Conservation (phyloP, 768 basidiomycete species). For the Candolleomyces efflorescens region DNA sequence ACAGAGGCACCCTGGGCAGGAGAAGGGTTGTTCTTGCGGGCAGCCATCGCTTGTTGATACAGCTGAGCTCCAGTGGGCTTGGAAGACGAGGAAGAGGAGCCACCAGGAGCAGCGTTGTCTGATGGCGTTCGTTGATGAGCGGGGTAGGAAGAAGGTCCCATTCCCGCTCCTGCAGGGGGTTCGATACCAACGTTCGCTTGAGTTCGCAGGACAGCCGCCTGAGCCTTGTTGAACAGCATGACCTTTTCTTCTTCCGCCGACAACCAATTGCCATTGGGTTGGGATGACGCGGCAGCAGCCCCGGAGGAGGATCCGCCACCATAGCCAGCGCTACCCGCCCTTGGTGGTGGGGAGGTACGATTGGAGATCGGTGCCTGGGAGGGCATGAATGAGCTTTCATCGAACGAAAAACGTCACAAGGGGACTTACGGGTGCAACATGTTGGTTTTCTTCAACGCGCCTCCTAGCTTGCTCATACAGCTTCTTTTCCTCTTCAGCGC, state of each 20-base stretch:
- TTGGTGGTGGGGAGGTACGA: slow-evolving; percentile 15
- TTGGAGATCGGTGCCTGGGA: slow-evolving; percentile 19
- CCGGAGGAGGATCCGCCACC: neutral
- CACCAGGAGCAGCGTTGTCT: neutral
- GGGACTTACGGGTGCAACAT: slow-evolving; percentile 30
- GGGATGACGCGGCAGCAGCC: slow-evolving; percentile 17
- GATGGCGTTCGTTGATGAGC: no score
- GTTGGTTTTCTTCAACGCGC: slow-evolving; percentile 53
- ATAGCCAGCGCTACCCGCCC: slow-evolving; percentile 4
- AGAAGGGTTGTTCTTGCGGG: slow-evolving; percentile 14
- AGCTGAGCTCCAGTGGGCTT: neutral
- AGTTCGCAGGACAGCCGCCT: slow-evolving; percentile 56
- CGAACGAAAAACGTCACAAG: slow-evolving; percentile 1
- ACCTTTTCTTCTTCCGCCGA: slow-evolving; percentile 77
- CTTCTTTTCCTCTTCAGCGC: slow-evolving; percentile 61
- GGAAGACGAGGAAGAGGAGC: neutral
- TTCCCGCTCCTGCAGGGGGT: slow-evolving; percentile 4
- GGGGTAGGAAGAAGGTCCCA: no score
- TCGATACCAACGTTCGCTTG: slow-evolving; percentile 35
- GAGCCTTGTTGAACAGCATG: slow-evolving; percentile 64
- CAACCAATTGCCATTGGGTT: slow-evolving; percentile 36
- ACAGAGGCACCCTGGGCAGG: slow-evolving; percentile 13
- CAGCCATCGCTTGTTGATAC: slow-evolving; percentile 13
- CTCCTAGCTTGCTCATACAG: slow-evolving; percentile 62
- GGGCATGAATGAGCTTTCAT: neutral